Base-by-base conservation (phyloP, 73 alveolate species). In the Tetrahymena borealis region DNA sequence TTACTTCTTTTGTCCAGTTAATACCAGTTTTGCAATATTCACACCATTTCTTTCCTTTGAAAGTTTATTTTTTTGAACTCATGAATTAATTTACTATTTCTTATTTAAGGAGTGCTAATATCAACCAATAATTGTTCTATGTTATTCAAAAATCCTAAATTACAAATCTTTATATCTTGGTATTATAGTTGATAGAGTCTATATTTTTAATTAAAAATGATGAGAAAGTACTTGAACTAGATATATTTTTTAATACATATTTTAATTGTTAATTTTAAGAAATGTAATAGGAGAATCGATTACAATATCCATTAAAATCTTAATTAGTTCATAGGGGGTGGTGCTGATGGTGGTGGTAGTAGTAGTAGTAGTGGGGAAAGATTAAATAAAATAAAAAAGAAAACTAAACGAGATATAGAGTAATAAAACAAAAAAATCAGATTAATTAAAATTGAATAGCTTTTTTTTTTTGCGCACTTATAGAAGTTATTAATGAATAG, bases 351-450 rank as follows among this genome's bases (percentile, higher is more conserved):
- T n/a, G n/a, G n/a, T n/a, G n/a, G n/a, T n/a, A n/a, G n/a, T n/a
- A n/a, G n/a, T n/a, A n/a, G n/a, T n/a, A n/a, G 32, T 60, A 60
- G 85, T 60, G 85, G 85, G 79, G 85, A 60, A 60, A 60, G n/a
- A n/a, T n/a, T 60, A 60, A 28, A 13, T 4, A 20, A 60, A 60
- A 60, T 60, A 32, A 60, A 60, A 60, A 32, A 60, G 11, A 60
- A 60, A 18, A 60, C 28, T 60, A 20, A n/a, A 35, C 28, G 28
- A 20, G 35, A 60, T 24, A 35, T 13, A 60, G 85, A 60, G 85
- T 24, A n/a, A 60, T 60, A 35, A 24, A n/a, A n/a, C n/a, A n/a
- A n/a, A n/a, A n/a, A 60, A 60, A 60, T 60, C 85, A 60, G 28
- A 60, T 60, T 60, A 60, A 60, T 60, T 24, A 60, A 24, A 32